Percentiles rank a stretch among this genome's conserved stretches.
These are phyloP conservation scores for Amanita rubescens DNA, from an alignment of 768 basidiomycete genomes.

Conservation along the genomic window DNA sequence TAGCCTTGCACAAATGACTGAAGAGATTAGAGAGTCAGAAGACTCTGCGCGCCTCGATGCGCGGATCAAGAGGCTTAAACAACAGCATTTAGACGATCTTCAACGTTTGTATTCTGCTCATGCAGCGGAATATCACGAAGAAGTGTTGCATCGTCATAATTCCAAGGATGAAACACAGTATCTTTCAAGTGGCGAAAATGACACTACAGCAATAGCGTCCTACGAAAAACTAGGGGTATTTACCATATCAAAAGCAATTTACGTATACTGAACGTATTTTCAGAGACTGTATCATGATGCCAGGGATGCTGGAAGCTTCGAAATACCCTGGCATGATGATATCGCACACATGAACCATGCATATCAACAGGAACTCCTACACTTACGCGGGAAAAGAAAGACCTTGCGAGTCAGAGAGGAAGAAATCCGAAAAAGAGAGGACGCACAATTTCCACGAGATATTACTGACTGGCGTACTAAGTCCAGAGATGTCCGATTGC, in stretches of 20 bases:
- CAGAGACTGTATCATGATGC: slow-evolving; percentile 21
- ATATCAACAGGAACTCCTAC: slow-evolving; percentile 20
- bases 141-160: slow-evolving; percentile 25
- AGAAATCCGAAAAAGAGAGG: slow-evolving; percentile 16
- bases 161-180: slow-evolving; percentile 23
- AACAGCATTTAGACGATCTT: slow-evolving; percentile 28
- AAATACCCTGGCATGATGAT: slow-evolving; percentile 23
- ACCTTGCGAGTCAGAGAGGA: slow-evolving; percentile 17
- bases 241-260: neutral
- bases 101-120: slow-evolving; percentile 29
- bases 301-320: slow-evolving; percentile 12
- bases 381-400: slow-evolving; percentile 14
- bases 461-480: slow-evolving; percentile 27
- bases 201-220: slow-evolving; percentile 11
- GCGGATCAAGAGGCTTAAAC: slow-evolving; percentile 20
- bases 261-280: neutral
- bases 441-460: slow-evolving; percentile 26
- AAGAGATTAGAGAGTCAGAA: slow-evolving; percentile 23
- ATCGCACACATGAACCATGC: slow-evolving; percentile 23
- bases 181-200: slow-evolving; percentile 15
- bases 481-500: slow-evolving; percentile 37
- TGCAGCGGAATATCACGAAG: slow-evolving; percentile 28
- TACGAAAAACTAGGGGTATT: slow-evolving; percentile 19
- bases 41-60: slow-evolving; percentile 18
- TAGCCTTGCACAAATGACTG: slow-evolving; percentile 31